These are phyloP conservation scores for Alternaria brassicae DNA, from an alignment of 2,329 filamentous ascomycete species.

Conservation along the genomic window DNA sequence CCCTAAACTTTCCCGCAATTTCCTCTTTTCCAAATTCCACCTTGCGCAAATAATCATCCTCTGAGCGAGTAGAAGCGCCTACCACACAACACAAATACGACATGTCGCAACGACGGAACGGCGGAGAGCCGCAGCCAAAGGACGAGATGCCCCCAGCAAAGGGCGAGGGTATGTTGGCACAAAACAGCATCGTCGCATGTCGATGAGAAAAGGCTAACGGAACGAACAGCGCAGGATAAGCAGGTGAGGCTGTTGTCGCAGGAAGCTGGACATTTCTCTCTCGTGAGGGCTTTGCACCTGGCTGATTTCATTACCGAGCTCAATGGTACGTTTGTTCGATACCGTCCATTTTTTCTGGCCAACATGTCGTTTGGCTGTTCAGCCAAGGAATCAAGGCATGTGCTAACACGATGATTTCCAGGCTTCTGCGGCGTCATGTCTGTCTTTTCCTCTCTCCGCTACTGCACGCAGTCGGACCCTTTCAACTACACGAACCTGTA, in stretches of 20 bases:
- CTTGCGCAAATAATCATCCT: background rate
- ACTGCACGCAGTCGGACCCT: slow-evolving; percentile 76
- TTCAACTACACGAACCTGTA: slow-evolving; percentile 74
- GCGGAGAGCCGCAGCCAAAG: slow-evolving; percentile 46
- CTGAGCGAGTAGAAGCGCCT: background rate
- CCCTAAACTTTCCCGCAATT: background rate
- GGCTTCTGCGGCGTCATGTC: slow-evolving; percentile 93
- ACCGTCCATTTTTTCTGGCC: background rate
- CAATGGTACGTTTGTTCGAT: slow-evolving; percentile 62
- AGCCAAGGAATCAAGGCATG: background rate
- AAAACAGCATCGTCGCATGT: background rate
- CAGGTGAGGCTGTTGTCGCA: slow-evolving; percentile 75
- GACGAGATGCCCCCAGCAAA: slow-evolving; percentile 45
- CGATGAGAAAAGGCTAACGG: slow-evolving; percentile 11
- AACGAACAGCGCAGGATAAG: slow-evolving; percentile 69
- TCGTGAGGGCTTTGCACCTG: slow-evolving; percentile 71
- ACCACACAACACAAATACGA: slow-evolving; percentile 26
- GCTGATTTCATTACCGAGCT: slow-evolving; percentile 84
- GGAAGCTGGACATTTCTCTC: slow-evolving; percentile 74
- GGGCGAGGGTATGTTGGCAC: slow-evolving; percentile 52
- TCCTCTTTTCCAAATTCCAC: background rate
- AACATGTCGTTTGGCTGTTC: background rate
- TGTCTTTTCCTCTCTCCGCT: slow-evolving; percentile 91
- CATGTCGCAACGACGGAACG: slow-evolving; percentile 18
- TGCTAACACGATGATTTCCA: slow-evolving; percentile 36